phyloP scores from a whole-genome alignment of 2,329 filamentous ascomycete species.

The Aspergillus bombycis region DNA sequence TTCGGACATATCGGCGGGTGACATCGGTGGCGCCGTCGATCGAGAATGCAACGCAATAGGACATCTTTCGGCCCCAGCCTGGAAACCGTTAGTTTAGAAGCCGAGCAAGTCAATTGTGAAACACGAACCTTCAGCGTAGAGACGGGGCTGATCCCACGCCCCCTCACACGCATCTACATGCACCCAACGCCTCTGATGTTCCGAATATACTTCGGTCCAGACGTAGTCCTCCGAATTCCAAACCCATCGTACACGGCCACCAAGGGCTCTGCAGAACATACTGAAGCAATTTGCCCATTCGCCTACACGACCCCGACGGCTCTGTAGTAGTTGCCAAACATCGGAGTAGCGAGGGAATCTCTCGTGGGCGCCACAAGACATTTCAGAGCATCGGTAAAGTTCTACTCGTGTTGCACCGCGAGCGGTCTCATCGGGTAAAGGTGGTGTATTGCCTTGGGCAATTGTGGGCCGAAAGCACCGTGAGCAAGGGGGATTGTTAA shows the following conservation, averaged over 20 bases:
- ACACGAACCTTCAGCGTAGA: slow-evolving; percentile 75
- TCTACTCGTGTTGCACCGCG: slow-evolving; percentile 87
- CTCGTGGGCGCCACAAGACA: slow-evolving; percentile 75
- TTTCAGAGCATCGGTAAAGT: slow-evolving; percentile 81
- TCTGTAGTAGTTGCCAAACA: slow-evolving; percentile 89
- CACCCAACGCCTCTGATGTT: slow-evolving; percentile 92
- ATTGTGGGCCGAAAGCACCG: slow-evolving; percentile 82
- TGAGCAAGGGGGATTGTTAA: slow-evolving; percentile 89
- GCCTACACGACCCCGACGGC: slow-evolving; percentile 80
- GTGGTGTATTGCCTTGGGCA: slow-evolving; percentile 78
- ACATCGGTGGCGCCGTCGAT: slow-evolving; percentile 77
- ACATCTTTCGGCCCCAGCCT: slow-evolving; percentile 94
- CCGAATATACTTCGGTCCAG: slow-evolving; percentile 97
- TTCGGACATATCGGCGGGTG: slow-evolving; percentile 65
- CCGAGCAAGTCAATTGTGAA: not conserved
- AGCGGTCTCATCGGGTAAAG: slow-evolving; percentile 85
- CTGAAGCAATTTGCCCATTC: slow-evolving; percentile 99
- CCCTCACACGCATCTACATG: slow-evolving; percentile 95
- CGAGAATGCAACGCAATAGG: slow-evolving; percentile 95
- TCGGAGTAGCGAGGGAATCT: slow-evolving; percentile 94
- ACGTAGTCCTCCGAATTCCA: slow-evolving; percentile 98
- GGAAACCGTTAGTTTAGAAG: slow-evolving; percentile 15
- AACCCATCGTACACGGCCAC: slow-evolving; percentile 90
- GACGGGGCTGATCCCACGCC: slow-evolving; percentile 88
- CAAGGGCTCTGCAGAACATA: slow-evolving; percentile 94